Base-by-base conservation (phyloP, 768 basidiomycete genomes). In the Coprinopsis strossmayeri region DNA sequence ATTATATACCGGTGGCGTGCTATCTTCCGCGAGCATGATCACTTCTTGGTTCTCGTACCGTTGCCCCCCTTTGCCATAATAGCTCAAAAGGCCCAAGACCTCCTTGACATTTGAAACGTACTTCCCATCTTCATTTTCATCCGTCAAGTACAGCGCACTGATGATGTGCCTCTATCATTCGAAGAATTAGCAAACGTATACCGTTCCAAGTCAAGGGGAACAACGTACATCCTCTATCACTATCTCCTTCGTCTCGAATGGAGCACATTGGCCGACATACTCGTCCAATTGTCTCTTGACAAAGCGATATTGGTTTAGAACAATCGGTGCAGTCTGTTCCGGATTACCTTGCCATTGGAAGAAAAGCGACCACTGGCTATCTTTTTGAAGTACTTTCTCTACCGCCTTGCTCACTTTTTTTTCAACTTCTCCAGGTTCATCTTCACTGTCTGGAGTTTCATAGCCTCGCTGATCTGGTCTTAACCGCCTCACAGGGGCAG, bases 41-140 rank as follows among this genome's bases (percentile, higher is more conserved):
- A 84, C 74, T 20, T 69, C 64, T 21, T 69, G 55, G 53, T 84
- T 76, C 59, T 73, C 70, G 47, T 62, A 65, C 24, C 73, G 71
- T 21, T 59, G 63, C 4, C 82, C 83, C 7, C 71, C 61, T 24
- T 73, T 70, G 2, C 85, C 85, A 55, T 86, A 87, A 45, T 76
- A 62, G 15, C 57, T 60, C 34, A 84, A 61, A 30, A 87, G 73
- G 9, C 48, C 40, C 41, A 79, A 61, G 4, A 74, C 78, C 54
- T 79, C 80, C 13, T 64, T 62, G 58, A 78, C 80, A 24, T 70
- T 69, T 34, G 69, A 61, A 15, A 25, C 49, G 34, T 18, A 43
- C 21, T 27, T 32, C 3, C 49, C 42, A 24, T 50, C 49, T 28
- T 27, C 26, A 15, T 64, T 57, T 27, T 72, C 66, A 13, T n/a